These are phyloP conservation scores for Zygosaccharomyces gambellarensis DNA, from an alignment of 805 yeast species.

Conservation along the genomic window DNA sequence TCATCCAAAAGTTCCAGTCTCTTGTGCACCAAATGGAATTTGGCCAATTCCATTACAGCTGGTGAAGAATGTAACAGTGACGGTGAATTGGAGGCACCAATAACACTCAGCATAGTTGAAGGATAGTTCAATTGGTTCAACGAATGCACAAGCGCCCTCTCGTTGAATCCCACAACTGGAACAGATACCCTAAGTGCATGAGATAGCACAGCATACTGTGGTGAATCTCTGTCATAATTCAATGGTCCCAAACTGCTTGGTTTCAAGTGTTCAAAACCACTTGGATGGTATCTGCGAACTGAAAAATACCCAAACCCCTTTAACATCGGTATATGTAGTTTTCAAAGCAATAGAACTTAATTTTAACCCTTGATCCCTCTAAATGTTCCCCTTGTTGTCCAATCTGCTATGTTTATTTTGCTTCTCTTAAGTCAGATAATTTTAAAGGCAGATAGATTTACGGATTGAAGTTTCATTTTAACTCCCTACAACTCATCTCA, in stretches of 20 bases:
- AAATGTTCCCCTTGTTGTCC: background rate
- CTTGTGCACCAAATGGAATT: slow-evolving; percentile 50
- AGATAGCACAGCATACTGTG: slow-evolving; percentile 26
- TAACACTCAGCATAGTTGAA: slow-evolving; percentile 26
- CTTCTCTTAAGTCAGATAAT: background rate
- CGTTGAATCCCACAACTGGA: slow-evolving; percentile 32
- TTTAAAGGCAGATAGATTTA: background rate
- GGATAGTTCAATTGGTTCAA: slow-evolving; percentile 25
- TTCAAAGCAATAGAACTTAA: background rate
- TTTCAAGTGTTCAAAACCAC: slow-evolving; percentile 21
- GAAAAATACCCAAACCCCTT: background rate
- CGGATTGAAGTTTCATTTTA: background rate
- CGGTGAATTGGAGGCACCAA: slow-evolving; percentile 33
- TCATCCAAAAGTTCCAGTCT: slow-evolving; percentile 40
- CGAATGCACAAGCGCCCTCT: slow-evolving; percentile 29
- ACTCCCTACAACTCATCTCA: background rate
- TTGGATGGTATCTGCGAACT: slow-evolving; percentile 27
- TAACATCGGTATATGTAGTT: background rate
- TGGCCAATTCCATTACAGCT: slow-evolving; percentile 45
- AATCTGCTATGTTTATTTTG: background rate
- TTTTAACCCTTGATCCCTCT: background rate
- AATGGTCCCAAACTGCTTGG: slow-evolving; percentile 22
- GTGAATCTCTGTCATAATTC: slow-evolving; percentile 25
- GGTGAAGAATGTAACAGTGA: slow-evolving; percentile 32
- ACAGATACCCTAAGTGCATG: slow-evolving; percentile 28